Evolutionary conservation across 257 asterid species (phyloP).

Genomic region (Voacanga thouarsii): DNA sequence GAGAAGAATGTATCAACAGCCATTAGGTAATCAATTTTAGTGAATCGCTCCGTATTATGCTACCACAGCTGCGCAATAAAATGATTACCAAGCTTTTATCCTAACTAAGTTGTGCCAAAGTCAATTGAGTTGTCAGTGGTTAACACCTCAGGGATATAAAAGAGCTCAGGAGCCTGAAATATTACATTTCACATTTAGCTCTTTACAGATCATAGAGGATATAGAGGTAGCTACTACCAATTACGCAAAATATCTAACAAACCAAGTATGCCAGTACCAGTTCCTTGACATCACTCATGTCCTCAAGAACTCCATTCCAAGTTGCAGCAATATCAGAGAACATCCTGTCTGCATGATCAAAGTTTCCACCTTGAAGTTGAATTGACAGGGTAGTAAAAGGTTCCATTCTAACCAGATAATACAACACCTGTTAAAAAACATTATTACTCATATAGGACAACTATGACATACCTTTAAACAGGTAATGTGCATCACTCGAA

Average conservation of each 20-base stretch:
- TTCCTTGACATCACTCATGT: slow-evolving; percentile 97
- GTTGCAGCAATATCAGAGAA: slow-evolving; percentile 87
- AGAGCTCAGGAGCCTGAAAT: slow-evolving; percentile 85
- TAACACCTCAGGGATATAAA: slow-evolving; percentile 81
- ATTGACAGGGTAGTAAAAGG: slow-evolving; percentile 96
- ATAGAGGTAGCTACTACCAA: not conserved
- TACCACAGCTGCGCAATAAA: not conserved
- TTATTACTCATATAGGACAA: slow-evolving; percentile 17
- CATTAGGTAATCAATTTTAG: not conserved
- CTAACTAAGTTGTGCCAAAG: slow-evolving; percentile 85
- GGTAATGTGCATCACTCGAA: slow-evolving; percentile 16
- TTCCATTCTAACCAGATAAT: slow-evolving; percentile 88
- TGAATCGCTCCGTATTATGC: not conserved
- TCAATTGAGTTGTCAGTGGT: slow-evolving; percentile 75
- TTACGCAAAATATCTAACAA: slow-evolving; percentile 1
- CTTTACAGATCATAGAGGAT: not conserved
- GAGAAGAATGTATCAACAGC: not conserved
- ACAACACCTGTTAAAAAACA: slow-evolving; percentile 62
- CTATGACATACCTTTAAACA: slow-evolving; percentile 6
- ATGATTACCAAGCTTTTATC: slow-evolving; percentile 76
- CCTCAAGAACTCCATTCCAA: slow-evolving; percentile 97
- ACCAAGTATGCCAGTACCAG: slow-evolving; percentile 53
- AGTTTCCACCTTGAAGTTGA: slow-evolving; percentile 98
- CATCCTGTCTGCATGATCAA: slow-evolving; percentile 99
- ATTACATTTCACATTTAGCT: slow-evolving; percentile 8